phyloP scores from a whole-genome alignment of 352 stramenopile genomes.

The Globisporangium cystogenes region DNA sequence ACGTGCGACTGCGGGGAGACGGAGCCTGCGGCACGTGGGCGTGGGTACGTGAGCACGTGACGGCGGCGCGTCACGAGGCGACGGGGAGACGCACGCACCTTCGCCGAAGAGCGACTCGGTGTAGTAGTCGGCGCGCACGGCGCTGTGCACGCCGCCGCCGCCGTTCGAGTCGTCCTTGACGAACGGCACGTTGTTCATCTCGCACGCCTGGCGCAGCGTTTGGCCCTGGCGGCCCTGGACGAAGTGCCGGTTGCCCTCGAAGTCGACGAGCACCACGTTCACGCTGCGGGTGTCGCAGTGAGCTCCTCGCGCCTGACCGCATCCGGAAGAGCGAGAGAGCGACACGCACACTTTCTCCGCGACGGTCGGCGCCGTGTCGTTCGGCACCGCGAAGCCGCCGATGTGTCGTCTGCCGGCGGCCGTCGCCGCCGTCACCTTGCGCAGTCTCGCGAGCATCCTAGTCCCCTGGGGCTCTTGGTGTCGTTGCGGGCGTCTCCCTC shows the following conservation, averaged over 20 bases:
- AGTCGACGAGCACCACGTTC: constrained; percentile 85
- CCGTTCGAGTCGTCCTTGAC: constrained; percentile 86
- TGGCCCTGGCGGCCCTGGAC: constrained; percentile 76
- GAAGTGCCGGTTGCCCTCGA: constrained; percentile 82
- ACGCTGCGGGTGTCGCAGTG: constrained; percentile 29
- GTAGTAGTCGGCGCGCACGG: constrained; percentile 69
- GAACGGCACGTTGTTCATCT: constrained; percentile 66
- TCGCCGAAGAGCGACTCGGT: constrained; percentile 88
- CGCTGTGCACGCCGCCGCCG: constrained; percentile 64
- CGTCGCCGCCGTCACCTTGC: constrained; percentile 11
- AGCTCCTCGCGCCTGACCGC: background rate
- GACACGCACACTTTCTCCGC: constrained; percentile 60
- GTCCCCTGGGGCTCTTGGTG: constrained; percentile 1
- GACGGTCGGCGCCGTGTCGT: constrained; percentile 36
- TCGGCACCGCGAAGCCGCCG: constrained; percentile 30
- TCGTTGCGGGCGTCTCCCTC: background rate
- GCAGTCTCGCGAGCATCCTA: constrained; percentile 39
- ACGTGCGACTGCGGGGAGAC: constrained; percentile 83
- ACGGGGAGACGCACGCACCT: constrained; percentile 13
- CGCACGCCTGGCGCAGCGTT: constrained; percentile 77
- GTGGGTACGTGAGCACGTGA: background rate
- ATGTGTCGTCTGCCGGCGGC: constrained; percentile 35
- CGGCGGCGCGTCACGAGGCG: background rate
- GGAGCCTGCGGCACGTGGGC: constrained; percentile 18
- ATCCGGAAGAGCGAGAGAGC: no score